These are phyloP conservation scores for Orbilia ellipsospora DNA, from an alignment of 2,329 filamentous ascomycete species.

Conservation along the genomic window DNA sequence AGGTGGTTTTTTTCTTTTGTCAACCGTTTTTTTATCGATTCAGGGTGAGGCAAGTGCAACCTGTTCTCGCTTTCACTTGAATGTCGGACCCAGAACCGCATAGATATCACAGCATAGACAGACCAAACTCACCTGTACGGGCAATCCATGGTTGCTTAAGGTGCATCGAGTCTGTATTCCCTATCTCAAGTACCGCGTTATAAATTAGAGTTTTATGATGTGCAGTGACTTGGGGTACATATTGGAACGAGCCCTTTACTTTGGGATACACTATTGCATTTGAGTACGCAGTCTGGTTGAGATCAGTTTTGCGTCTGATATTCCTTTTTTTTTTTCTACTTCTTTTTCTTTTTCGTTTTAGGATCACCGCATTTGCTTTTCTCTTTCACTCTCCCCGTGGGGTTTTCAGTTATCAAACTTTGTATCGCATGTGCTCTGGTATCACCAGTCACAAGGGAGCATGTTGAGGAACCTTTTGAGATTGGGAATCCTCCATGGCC, in stretches of 20 bases:
- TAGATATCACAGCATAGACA: conserved; percentile 19
- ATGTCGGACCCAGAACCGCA: conserved; percentile 9
- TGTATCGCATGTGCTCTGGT: conserved; percentile 48
- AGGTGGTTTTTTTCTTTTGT: not conserved
- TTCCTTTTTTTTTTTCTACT: no score
- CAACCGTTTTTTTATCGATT: not conserved
- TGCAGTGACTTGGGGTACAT: conserved; percentile 19
- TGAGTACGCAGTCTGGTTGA: not conserved
- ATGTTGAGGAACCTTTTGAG: conserved; percentile 23
- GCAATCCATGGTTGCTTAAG: conserved; percentile 24
- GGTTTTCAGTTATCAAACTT: conserved; percentile 15
- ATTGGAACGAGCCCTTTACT: conserved; percentile 13
- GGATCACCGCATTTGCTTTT: no score
- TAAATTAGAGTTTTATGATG: conserved; percentile 33
- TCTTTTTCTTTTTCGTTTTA: no score
- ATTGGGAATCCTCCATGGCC: conserved; percentile 9
- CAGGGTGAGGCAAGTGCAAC: not conserved
- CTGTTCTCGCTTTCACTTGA: conserved; percentile 22
- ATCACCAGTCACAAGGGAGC: conserved; percentile 18
- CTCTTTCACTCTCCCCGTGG: no score
- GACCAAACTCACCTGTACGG: conserved; percentile 25
- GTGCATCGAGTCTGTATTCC: conserved; percentile 15
- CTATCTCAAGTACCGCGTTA: conserved; percentile 6
- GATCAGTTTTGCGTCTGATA: no score
- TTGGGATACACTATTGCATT: not conserved